Evolutionary conservation across 2,329 filamentous ascomycete species (phyloP), one percentile per base, ranked within the genome.

Genomic region (Fusarium marasasianum): DNA sequence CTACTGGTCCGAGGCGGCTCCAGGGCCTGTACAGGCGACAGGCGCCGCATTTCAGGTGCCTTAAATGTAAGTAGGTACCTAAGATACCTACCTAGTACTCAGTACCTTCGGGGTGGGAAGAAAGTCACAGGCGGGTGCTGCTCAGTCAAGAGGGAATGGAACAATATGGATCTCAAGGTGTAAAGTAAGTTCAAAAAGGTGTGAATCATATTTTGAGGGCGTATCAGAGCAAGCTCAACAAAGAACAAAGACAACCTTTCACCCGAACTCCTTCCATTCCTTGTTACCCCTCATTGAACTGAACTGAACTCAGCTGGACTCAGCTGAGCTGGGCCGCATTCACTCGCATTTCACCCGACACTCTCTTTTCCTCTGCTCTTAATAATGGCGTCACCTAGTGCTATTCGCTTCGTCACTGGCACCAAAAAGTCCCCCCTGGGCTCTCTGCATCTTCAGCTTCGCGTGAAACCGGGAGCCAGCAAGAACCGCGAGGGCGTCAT

Each of bases 401-500:
- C 85, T 53, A 83, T 88, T 56, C 83, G 84, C 53, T 88, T 87
- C 74, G 83, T 89, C 51, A 82, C 85, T 8, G 83, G 84, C 8
- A 81, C 86, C 55, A 86, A 85, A 57, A 89, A 87, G 66, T 83
- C 85, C 1, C 77, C 82, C 35, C 67, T 82, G 8, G 84, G 82
- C 31, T 85, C 82, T 5, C 80, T 94, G 24, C 88, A 91, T 61
- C 82, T 94, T 38, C 85, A 88, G 33, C 93, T 92, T 79, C 90
- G 88, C 74, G 88, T 94, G 64, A 93, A 92, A 70, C 90, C 92
- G 1, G 90, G 91, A 8, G 88, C 89, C 18, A 90, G 85, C 79
- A 89, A 88, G 35, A 84, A 85, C 31, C 87, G 91, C 40, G 88
- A 93, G 75, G 92, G 92, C 20, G 85, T 94, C 50, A 78, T 83